Evolutionary conservation across 2,329 filamentous ascomycete species (phyloP).

Genomic region (Teratosphaeria viscida): DNA sequence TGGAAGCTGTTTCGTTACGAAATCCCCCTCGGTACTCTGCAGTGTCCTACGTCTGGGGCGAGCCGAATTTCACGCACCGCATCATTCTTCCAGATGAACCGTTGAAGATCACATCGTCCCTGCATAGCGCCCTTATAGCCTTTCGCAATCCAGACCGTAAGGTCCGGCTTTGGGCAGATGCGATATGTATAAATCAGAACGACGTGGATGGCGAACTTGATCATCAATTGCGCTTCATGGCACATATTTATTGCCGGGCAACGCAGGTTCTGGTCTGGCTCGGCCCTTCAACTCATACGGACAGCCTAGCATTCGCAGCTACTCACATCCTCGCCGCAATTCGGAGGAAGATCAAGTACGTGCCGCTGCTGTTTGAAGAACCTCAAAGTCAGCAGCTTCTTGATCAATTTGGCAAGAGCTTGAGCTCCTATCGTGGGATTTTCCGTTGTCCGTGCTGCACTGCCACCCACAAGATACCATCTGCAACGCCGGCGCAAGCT

Average conservation of each 20-base stretch:
- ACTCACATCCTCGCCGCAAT: neutral
- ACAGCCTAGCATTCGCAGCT: neutral
- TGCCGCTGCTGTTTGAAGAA: neutral
- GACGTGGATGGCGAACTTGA: slow-evolving; percentile 7
- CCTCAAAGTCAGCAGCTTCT: neutral
- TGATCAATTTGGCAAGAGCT: neutral
- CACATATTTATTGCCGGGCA: slow-evolving; percentile 24
- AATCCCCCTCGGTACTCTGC: slow-evolving; percentile 1
- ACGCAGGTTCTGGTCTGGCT: slow-evolving; percentile 13
- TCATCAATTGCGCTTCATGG: slow-evolving; percentile 23
- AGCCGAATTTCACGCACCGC: neutral
- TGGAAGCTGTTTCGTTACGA: neutral
- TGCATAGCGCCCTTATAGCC: slow-evolving; percentile 1
- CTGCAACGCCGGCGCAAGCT: neutral
- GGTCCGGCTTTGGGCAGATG: slow-evolving; percentile 12
- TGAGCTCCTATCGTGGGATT: neutral
- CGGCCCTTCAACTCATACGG: neutral
- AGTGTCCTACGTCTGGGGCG: slow-evolving; percentile 5
- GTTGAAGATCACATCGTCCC: slow-evolving; percentile 1
- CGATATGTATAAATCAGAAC: slow-evolving; percentile 15
- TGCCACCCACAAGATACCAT: neutral
- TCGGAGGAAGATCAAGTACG: neutral
- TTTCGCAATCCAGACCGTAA: neutral
- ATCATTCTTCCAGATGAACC: neutral
- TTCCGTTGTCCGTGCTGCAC: neutral